Base-by-base conservation (phyloP, 768 basidiomycete species). In the Albatrellus ellisii region DNA sequence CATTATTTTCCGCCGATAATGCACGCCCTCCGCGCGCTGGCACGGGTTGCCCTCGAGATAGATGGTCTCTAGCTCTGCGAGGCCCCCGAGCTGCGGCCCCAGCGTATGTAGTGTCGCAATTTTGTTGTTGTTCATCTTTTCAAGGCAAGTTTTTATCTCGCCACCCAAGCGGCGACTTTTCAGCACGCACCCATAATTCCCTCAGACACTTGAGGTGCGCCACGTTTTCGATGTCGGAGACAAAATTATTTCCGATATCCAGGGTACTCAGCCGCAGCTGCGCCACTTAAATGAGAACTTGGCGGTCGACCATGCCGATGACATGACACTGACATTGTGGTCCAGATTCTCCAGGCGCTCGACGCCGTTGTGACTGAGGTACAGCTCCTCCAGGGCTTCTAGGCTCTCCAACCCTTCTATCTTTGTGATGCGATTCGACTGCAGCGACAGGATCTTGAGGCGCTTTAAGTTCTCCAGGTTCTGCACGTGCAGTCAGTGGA, bases 21-120 rank as follows among this genome's bases (percentile, higher is more conserved):
- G 73, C 2, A 72, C 65, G 59, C 74, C 80, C 53, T 97, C 87
- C 11, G 66, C 68, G 34, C 60, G 68, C 56, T 99, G 91, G 49
- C 89, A 84, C 2, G 95, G 95, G 55, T 99, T 99, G 4, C 76
- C 81, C 62, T 99, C 95, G 20, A 99, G 74, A 57, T 99, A 99
- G 6, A 99, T 68, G 1, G 95, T 99, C 56, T 80, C 70, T 10
- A 99, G 68, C 35, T 36, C 35, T 6, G 61, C 37, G 24, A 87
- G 65, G 10, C 69, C 63, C 44, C 63, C 62, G 2, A 94, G 70
- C 56, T 92, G 71, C 0, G 67, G 58, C 27, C 84, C 81, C 5
- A 98, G 63, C 2, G 73, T 67, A 6, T 62, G 67, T 6, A 97
- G 62, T 46, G 79, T 73, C 3, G 77, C 65, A 32, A 99, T 83